Base-by-base conservation (phyloP, 2,329 filamentous ascomycete genomes). In the Neobulgaria alba region DNA sequence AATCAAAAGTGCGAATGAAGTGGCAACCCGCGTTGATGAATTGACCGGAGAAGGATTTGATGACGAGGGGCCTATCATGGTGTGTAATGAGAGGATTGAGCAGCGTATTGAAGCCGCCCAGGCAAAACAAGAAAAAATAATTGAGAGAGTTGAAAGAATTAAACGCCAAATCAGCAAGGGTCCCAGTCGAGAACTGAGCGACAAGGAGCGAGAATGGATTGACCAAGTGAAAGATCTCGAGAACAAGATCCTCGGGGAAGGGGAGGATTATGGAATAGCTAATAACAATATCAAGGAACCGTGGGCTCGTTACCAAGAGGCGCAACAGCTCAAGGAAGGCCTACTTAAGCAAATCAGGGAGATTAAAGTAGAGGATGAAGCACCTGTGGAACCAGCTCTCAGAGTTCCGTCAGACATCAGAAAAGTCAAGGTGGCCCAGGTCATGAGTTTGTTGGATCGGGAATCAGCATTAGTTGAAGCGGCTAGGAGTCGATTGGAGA, bases 381-480 rank as follows among this genome's bases (percentile, higher is more conserved):
- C 16, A 12, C 33, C 17, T 32, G 18, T 39, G 10, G 34, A 42
- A 9, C 34, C 47, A 17, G 46, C 42, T 38, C 26, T 60, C 4
- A 54, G 55, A 42, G 75, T 82, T 39, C 74, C 78, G 10, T 63
- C 69, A 15, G 75, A 79, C 40, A 69, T 83, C 43, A 69, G 78
- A 43, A 74, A 69, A 61, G 72, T 68, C 37, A 83, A 82, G 62
- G 61, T 85, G 49, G 67, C 68, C 42, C 73, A 82, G 57, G 76
- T 85, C 16, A 76, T 76, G 61, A 63, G 63, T 19, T 60, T 84
- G 45, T 62, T 86, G 49, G 77, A 81, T 42, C 66, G 81, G 19
- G 80, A 86, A 62, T 74, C 74, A 34, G 78, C 78, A 4, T 60
- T 85, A 53, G 75, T 85, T 5, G 79, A 85, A 51, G 80, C 76